Conservation (phyloP, 805 yeast genomes). For the Myxozyma neotropica region DNA sequence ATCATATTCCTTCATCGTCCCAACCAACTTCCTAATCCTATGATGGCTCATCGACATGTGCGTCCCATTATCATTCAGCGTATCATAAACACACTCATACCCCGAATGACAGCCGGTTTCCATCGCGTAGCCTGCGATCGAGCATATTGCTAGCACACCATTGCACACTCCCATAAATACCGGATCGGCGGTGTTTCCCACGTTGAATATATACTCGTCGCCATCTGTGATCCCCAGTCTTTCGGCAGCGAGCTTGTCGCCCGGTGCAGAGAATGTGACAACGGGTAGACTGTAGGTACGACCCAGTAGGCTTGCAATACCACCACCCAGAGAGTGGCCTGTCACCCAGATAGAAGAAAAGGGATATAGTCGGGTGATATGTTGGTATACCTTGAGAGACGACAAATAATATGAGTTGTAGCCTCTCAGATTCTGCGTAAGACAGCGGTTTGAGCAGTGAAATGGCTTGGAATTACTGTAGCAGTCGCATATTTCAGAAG, state of each 20-base stretch:
- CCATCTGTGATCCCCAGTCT: slow-evolving; percentile 87
- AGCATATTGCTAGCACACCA: slow-evolving; percentile 87
- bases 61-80: slow-evolving; percentile 89
- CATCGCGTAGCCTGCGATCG: slow-evolving; percentile 95
- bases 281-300: slow-evolving; percentile 89
- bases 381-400: slow-evolving; percentile 70
- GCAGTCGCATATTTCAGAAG: slow-evolving; percentile 87
- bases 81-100: slow-evolving; percentile 81
- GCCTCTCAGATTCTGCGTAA: slow-evolving; percentile 72
- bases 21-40: slow-evolving; percentile 85
- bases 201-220: slow-evolving; percentile 86
- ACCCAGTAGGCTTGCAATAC: slow-evolving; percentile 76
- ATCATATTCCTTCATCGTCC: slow-evolving; percentile 70
- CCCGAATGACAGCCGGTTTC: slow-evolving; percentile 96
- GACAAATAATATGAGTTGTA: slow-evolving; percentile 85
- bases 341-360: slow-evolving; percentile 80
- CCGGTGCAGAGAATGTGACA: slow-evolving; percentile 91
- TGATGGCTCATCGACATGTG: slow-evolving; percentile 84
- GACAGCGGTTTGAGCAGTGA: slow-evolving; percentile 85
- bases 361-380: slow-evolving; percentile 70
- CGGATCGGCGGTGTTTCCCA: slow-evolving; percentile 97
- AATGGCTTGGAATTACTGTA: slow-evolving; percentile 61
- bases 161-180: slow-evolving; percentile 95
- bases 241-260: slow-evolving; percentile 79
- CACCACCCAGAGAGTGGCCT: slow-evolving; percentile 95